Evolutionary conservation across 345 rosid species (phyloP).

Genomic region (Microcos paniculata): DNA sequence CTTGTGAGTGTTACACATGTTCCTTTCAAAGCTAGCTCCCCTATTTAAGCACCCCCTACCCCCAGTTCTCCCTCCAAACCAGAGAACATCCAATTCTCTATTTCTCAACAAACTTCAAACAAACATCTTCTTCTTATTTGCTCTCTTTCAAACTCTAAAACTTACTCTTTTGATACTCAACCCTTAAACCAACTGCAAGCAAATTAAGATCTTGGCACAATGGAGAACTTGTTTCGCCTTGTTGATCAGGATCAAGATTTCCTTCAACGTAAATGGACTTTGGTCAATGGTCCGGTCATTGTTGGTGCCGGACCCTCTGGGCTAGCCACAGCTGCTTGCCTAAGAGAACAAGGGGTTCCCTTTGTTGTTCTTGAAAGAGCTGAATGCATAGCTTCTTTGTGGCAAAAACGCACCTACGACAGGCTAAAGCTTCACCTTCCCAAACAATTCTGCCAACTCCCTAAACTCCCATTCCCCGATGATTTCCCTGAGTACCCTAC

Average conservation of each 20-base stretch:
- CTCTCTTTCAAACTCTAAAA: conserved; percentile 8
- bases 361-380: conserved; percentile 71
- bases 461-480: conserved; percentile 75
- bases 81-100: not conserved
- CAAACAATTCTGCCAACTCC: conserved; percentile 79
- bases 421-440: conserved; percentile 89
- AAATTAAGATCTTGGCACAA: too few species aligned
- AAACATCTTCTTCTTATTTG: not conserved
- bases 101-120: conserved; percentile 1
- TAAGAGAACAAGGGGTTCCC: conserved; percentile 67
- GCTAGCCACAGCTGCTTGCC: conserved; percentile 81
- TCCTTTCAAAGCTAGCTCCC: not conserved
- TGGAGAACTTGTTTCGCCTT: conserved; percentile 46
- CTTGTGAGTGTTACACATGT: conserved; percentile 18
- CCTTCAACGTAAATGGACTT: conserved; percentile 46
- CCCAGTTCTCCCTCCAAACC: conserved; percentile 12
- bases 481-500: conserved; percentile 76
- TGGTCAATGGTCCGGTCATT: conserved; percentile 78
- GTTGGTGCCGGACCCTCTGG: conserved; percentile 93
- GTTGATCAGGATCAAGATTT: conserved; percentile 42
- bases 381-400: conserved; percentile 83
- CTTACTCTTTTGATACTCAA: not conserved
- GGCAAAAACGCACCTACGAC: conserved; percentile 80
- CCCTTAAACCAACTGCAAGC: conserved; percentile 1
- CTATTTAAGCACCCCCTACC: conserved; percentile 31